Evolutionary conservation across 768 basidiomycete genomes (phyloP).

Genomic region (Kwoniella botswanensis): DNA sequence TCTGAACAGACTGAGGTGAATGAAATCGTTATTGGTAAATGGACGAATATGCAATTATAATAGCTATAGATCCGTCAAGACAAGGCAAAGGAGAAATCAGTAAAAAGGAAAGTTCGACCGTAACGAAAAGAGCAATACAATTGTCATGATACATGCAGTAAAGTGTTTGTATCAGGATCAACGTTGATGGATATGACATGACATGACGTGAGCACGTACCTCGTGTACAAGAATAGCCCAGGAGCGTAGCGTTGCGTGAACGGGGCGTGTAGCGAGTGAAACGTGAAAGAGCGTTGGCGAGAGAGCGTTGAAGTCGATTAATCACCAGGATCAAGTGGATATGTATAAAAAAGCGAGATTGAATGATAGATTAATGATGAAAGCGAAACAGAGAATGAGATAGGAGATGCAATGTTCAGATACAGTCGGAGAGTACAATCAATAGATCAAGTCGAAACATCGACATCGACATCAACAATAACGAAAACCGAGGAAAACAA

Average conservation of each 20-base stretch:
- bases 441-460: not conserved
- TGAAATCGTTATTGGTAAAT: not conserved
- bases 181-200: not conserved
- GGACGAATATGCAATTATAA: not conserved
- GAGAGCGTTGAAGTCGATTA: not conserved
- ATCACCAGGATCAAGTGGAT: conserved; percentile 7
- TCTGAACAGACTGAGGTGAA: not conserved
- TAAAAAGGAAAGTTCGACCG: not conserved
- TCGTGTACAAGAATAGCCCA: not conserved
- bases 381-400: not conserved
- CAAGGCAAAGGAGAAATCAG: not conserved
- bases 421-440: no score
- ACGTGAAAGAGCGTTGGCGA: not conserved
- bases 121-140: not conserved
- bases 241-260: not conserved
- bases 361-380: not conserved
- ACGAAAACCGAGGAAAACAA: conserved; percentile 9
- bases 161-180: not conserved
- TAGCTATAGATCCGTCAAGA: not conserved
- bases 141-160: not conserved
- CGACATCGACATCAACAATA: not conserved
- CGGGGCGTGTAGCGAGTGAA: not conserved
- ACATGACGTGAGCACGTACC: not conserved
- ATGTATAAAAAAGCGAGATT: no score
- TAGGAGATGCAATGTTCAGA: no score